Percentiles rank a stretch among this genome's conserved stretches.
These are phyloP conservation scores for Saraca asoca DNA, from an alignment of 331 rosid genomes.

Conservation along the genomic window DNA sequence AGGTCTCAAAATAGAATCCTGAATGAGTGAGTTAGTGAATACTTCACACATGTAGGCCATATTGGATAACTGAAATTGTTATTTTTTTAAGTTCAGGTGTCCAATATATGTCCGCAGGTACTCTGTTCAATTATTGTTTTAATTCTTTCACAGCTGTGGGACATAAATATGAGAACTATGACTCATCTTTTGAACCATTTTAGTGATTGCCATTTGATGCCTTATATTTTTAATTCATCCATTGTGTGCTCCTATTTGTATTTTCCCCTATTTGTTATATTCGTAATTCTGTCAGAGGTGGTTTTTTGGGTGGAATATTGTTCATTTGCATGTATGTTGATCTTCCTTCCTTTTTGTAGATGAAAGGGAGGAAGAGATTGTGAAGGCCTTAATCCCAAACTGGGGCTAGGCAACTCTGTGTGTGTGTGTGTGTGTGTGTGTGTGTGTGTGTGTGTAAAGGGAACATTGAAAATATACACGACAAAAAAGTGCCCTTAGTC, in stretches of 20 bases:
- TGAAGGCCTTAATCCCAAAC: too few relatives aligned
- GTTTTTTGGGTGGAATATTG: not conserved
- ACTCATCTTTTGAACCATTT: not conserved
- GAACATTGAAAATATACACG: too few relatives aligned
- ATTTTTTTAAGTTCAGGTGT: conserved; percentile 11
- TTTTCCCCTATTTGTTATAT: conserved; percentile 6
- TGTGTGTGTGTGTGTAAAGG: too few relatives aligned
- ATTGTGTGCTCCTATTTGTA: too few relatives aligned
- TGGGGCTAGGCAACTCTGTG: too few relatives aligned
- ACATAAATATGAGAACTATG: not conserved
- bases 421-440: too few relatives aligned
- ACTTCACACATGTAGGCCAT: conserved; percentile 23
- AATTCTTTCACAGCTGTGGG: conserved; percentile 5
- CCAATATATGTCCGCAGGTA: conserved; percentile 6
- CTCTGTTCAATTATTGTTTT: conserved; percentile 5
- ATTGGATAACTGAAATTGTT: conserved; percentile 22
- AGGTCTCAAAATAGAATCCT: conserved; percentile 48
- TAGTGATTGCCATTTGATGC: conserved; percentile 18
- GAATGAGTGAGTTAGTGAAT: conserved; percentile 62
- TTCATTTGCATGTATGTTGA: conserved; percentile 9
- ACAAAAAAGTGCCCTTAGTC: too few relatives aligned
- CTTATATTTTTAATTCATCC: conserved; percentile 7
- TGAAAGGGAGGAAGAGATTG: too few relatives aligned
- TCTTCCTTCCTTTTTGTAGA: conserved; percentile 10
- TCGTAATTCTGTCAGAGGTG: not conserved